These are phyloP conservation scores for Kurtzmaniella quercitrusa DNA, from an alignment of 1,139 yeast species.

Conservation along the genomic window DNA sequence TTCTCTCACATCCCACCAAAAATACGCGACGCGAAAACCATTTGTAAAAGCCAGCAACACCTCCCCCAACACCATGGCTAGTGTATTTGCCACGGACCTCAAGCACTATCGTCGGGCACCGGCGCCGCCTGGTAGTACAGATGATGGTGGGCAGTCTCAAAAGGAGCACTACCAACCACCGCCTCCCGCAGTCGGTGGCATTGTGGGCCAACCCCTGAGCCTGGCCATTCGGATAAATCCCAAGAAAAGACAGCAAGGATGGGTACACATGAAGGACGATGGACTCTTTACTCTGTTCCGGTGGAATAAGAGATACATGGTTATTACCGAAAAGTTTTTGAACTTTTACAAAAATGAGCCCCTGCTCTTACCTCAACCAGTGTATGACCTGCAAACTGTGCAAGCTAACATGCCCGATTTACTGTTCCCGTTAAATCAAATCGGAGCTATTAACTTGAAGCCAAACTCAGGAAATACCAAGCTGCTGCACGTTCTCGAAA, in stretches of 20 bases:
- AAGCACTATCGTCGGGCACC: constrained; percentile 46
- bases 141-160: background rate
- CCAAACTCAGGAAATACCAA: constrained; percentile 50
- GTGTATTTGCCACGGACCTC: constrained; percentile 45
- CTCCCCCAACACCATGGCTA: constrained; percentile 29
- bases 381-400: constrained; percentile 10
- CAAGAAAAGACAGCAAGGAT: constrained; percentile 52
- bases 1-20: background rate
- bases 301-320: constrained; percentile 87
- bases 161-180: constrained; percentile 7
- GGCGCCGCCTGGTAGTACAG: constrained; percentile 29
- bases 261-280: constrained; percentile 92
- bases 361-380: constrained; percentile 9
- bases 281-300: constrained; percentile 76
- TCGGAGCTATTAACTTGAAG: constrained; percentile 36
- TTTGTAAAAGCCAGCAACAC: background rate
- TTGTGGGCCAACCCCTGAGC: constrained; percentile 9
- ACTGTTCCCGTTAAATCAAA: constrained; percentile 38
- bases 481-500: constrained; percentile 70
- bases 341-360: constrained; percentile 73
- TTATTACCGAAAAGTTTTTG: constrained; percentile 69
- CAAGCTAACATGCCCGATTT: constrained; percentile 30
- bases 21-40: background rate
- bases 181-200: constrained; percentile 4
- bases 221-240: constrained; percentile 22